Base-by-base conservation (phyloP, 164 flowering plant species). In the Euptelea pleiosperma region DNA sequence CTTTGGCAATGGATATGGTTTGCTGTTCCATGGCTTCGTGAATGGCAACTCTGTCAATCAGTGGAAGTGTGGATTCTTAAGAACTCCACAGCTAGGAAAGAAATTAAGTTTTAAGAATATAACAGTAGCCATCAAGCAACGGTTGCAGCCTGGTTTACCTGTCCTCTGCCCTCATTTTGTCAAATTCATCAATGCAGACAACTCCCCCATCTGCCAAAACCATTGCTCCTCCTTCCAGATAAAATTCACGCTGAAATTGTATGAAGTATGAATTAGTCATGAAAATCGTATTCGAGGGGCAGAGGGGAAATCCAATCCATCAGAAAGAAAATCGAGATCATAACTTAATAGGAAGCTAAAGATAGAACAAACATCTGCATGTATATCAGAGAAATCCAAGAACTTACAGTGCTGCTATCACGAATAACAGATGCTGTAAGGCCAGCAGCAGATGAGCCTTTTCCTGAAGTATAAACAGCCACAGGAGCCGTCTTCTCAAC, bases 21-120 rank as follows among this genome's bases (percentile, higher is more conserved):
- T 94, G 99, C 70, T 94, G 99, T 72, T 94, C 99, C 99, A 94
- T 94, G 48, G 99, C 99, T 80, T 94, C 99, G 74, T 94, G 99
- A 71, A 94, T 94, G 51, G 99, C 97, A 71, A 94, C 97, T 69
- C 99, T 93, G 63, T 24, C 70, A 43, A 50, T 7, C 52, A 53
- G n/a, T 8, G n/a, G 48, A 33, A 49, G 26, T 18, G 10, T 33
- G 10, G 21, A 55, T 19, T 55, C 35, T 21, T 35, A 22, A 51
- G 30, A 61, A 60, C 6, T 10, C 25, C 10, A 58, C 14, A 33
- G 9, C n/a, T 9, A 52, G 6, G 25, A 37, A 22, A 1, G 21
- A 35, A 24, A 11, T n/a, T 11, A 5, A 10, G 15, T 21, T 0
- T n/a, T 12, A 31, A 35, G 41, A n/a, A n/a, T n/a, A n/a, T n/a